phyloP scores from a whole-genome alignment of 2,329 filamentous ascomycete species.

The Ophiostoma piceae region DNA sequence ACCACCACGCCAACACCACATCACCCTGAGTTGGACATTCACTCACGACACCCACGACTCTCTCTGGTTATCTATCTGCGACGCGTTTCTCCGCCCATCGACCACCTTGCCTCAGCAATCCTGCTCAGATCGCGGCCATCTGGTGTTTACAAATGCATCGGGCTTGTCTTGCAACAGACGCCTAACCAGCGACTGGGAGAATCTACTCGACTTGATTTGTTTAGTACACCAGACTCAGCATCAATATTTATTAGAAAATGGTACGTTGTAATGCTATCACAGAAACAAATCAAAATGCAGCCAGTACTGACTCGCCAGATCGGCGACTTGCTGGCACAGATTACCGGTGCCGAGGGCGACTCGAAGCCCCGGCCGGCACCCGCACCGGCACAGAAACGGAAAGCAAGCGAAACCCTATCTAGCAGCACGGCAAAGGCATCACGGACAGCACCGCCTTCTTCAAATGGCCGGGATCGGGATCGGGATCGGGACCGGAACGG shows the following conservation, averaged over 20 bases:
- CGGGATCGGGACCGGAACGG: slow-evolving; percentile 14
- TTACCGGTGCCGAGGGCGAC: slow-evolving; percentile 51
- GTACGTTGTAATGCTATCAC: slow-evolving; percentile 1
- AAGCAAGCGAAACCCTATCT: slow-evolving; percentile 48
- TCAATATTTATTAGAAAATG: slow-evolving; percentile 14
- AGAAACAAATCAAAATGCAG: not conserved
- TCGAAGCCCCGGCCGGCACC: slow-evolving; percentile 33
- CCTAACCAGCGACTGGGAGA: slow-evolving; percentile 18
- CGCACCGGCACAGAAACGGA: slow-evolving; percentile 47
- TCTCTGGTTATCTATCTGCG: not conserved
- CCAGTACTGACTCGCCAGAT: slow-evolving; percentile 39
- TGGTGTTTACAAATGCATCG: slow-evolving; percentile 20
- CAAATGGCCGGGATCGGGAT: slow-evolving; percentile 14
- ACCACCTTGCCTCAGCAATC: slow-evolving; percentile 1
- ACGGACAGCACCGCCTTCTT: slow-evolving; percentile 31
- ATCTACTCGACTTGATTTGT: not conserved
- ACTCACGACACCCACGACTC: not conserved
- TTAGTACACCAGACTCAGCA: too few species aligned
- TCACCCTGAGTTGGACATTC: not conserved
- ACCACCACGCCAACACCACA: not conserved
- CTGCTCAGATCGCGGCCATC: not conserved
- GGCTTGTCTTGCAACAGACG: slow-evolving; percentile 20
- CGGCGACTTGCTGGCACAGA: slow-evolving; percentile 55
- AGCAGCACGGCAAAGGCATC: slow-evolving; percentile 41
- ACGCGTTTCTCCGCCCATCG: not conserved